Conservation (phyloP, 345 rosid genomes). For the Arabis hirsuta region DNA sequence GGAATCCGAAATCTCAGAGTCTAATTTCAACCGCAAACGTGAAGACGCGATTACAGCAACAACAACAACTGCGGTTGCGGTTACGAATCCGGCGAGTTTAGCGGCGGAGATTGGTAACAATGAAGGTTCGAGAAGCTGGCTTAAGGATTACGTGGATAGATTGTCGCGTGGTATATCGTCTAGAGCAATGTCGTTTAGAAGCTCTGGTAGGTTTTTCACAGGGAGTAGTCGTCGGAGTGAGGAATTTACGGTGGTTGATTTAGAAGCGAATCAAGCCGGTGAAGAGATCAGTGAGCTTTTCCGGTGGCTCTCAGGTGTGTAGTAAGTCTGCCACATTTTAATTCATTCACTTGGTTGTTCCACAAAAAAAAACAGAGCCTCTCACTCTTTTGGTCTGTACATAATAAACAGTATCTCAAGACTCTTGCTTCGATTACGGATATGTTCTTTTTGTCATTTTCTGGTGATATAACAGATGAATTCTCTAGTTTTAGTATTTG, state of each 20-base stretch:
- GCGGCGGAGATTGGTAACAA: slow-evolving; percentile 57
- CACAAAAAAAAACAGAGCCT: slow-evolving; percentile 26
- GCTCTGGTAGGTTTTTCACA: slow-evolving; percentile 75
- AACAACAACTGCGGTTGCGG: slow-evolving; percentile 22
- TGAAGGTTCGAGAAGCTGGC: slow-evolving; percentile 72
- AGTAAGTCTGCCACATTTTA: background rate
- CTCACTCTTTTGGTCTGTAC: slow-evolving; percentile 34
- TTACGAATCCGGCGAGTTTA: slow-evolving; percentile 40
- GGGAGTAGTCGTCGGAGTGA: slow-evolving; percentile 91
- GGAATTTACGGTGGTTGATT: slow-evolving; percentile 49
- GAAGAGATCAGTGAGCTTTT: slow-evolving; percentile 93
- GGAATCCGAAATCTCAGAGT: slow-evolving; percentile 61
- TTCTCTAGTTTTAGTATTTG: slow-evolving; percentile 17
- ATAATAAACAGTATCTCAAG: slow-evolving; percentile 23
- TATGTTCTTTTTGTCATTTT: background rate
- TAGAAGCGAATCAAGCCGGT: slow-evolving; percentile 71
- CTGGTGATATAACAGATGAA: slow-evolving; percentile 4
- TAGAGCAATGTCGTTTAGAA: slow-evolving; percentile 66
- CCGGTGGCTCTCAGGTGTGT: slow-evolving; percentile 90
- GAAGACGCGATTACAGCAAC: slow-evolving; percentile 33
- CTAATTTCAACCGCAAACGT: slow-evolving; percentile 54
- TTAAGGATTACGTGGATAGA: slow-evolving; percentile 81
- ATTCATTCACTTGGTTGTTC: slow-evolving; percentile 23
- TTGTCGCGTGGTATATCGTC: slow-evolving; percentile 72
- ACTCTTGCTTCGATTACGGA: slow-evolving; percentile 8